A percentile compares a stretch with the other conserved stretches of the same genome.
These are phyloP conservation scores for Manihot esculenta DNA, from an alignment of 441 rosid genomes.

Conservation along the genomic window DNA sequence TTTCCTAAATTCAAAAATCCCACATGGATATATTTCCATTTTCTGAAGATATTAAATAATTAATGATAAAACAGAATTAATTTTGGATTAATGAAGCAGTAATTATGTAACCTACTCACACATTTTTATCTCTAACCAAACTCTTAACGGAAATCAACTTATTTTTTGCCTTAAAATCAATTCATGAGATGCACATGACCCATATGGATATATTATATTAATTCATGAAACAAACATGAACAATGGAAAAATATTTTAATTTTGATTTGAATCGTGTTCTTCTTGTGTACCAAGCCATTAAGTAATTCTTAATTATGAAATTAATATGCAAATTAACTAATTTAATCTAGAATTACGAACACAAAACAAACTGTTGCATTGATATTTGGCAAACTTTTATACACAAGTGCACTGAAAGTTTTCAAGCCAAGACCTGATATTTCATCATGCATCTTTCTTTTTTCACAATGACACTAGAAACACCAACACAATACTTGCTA, in stretches of 20 bases:
- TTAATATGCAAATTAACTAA: background rate
- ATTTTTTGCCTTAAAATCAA: background rate
- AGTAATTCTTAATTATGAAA: too few relatives aligned
- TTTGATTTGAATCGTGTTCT: too few relatives aligned
- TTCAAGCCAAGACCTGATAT: constrained; percentile 10
- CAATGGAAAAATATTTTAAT: background rate
- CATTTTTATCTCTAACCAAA: background rate
- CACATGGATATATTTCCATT: constrained; percentile 1
- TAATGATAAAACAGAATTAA: too few relatives aligned
- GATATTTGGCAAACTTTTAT: background rate
- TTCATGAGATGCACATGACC: constrained; percentile 18
- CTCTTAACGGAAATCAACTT: constrained; percentile 11
- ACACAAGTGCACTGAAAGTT: constrained; percentile 1
- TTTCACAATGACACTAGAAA: background rate
- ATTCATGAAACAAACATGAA: constrained; percentile 15
- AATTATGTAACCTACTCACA: background rate
- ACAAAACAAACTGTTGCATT: constrained; percentile 4
- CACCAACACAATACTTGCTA: too few relatives aligned
- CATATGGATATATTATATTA: background rate
- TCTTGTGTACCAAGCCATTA: too few relatives aligned
- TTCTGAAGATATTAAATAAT: too few relatives aligned
- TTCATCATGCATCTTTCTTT: too few relatives aligned
- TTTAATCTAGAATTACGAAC: background rate
- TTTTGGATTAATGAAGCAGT: too few relatives aligned
- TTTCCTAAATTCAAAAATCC: background rate